phyloP scores from a whole-genome alignment of 208 protist species.

The Angomonas desouzai region DNA sequence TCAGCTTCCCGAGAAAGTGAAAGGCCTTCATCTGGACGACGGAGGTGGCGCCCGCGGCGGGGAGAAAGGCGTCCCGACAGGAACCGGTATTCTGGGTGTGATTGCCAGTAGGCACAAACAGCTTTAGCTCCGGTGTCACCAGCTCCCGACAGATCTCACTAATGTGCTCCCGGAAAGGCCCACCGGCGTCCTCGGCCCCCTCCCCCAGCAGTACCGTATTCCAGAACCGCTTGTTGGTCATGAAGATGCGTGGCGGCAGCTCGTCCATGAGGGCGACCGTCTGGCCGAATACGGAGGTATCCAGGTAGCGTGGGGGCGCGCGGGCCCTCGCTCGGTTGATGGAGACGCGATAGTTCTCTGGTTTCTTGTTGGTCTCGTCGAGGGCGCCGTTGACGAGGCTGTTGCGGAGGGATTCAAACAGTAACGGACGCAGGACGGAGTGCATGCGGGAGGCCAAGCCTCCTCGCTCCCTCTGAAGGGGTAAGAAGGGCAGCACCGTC shows the following conservation, averaged over 20 bases:
- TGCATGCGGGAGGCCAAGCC: conserved; percentile 57
- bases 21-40: conserved; percentile 66
- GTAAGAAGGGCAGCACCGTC: conserved; percentile 72
- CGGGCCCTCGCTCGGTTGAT: conserved; percentile 71
- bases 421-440: conserved; percentile 48
- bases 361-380: conserved; percentile 64
- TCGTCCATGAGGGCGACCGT: conserved; percentile 66
- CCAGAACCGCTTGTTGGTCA: conserved; percentile 85
- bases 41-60: conserved; percentile 59
- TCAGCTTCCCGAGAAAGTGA: conserved; percentile 91
- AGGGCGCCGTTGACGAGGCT: conserved; percentile 66
- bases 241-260: conserved; percentile 77
- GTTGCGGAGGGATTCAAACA: conserved; percentile 63
- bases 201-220: conserved; percentile 88
- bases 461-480: conserved; percentile 45
- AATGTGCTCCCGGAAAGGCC: conserved; percentile 91
- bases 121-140: conserved; percentile 66
- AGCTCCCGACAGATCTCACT: conserved; percentile 91
- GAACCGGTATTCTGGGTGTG: conserved; percentile 79
- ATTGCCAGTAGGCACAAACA: conserved; percentile 92
- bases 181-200: conserved; percentile 92
- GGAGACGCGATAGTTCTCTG: conserved; percentile 76
- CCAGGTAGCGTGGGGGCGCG: conserved; percentile 13
- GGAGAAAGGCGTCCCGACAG: conserved; percentile 86
- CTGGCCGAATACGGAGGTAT: conserved; percentile 86